These are phyloP conservation scores for Dryas drummondii DNA, from an alignment of 306 rosid species.

Conservation along the genomic window DNA sequence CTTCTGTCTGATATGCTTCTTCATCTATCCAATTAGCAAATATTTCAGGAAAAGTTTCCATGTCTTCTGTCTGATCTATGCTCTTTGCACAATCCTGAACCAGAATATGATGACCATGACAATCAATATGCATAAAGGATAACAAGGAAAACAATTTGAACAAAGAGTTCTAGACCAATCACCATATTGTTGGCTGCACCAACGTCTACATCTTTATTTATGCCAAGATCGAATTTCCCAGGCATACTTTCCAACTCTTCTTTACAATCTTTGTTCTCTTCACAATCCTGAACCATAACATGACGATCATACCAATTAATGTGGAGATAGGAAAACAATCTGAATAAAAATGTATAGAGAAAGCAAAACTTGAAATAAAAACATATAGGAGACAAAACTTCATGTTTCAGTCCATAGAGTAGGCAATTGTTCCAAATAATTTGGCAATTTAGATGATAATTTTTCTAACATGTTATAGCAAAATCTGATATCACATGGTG, in stretches of 20 bases:
- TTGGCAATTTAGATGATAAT: background rate
- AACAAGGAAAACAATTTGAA: slow-evolving; percentile 13
- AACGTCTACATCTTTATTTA: slow-evolving; percentile 56
- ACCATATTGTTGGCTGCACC: slow-evolving; percentile 23
- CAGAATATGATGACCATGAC: slow-evolving; percentile 24
- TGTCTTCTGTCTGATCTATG: slow-evolving; percentile 23
- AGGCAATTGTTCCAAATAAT: background rate
- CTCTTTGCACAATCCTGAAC: slow-evolving; percentile 27
- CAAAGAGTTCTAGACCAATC: slow-evolving; percentile 17
- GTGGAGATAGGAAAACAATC: background rate
- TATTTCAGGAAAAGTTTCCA: slow-evolving; percentile 19
- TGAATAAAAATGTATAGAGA: slow-evolving; percentile 9
- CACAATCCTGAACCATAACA: slow-evolving; percentile 24
- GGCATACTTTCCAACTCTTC: slow-evolving; percentile 19
- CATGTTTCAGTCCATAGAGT: background rate
- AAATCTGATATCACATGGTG: background rate
- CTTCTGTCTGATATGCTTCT: slow-evolving; percentile 33
- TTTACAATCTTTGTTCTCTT: slow-evolving; percentile 27
- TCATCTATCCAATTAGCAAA: slow-evolving; percentile 27
- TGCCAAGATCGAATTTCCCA: slow-evolving; percentile 21
- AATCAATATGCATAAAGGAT: background rate
- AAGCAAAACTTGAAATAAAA: background rate
- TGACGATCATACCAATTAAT: background rate
- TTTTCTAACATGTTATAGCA: background rate
- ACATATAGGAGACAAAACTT: background rate